Conservation (phyloP, 495 filamentous ascomycete species). For the Glarea lozoyensis region DNA sequence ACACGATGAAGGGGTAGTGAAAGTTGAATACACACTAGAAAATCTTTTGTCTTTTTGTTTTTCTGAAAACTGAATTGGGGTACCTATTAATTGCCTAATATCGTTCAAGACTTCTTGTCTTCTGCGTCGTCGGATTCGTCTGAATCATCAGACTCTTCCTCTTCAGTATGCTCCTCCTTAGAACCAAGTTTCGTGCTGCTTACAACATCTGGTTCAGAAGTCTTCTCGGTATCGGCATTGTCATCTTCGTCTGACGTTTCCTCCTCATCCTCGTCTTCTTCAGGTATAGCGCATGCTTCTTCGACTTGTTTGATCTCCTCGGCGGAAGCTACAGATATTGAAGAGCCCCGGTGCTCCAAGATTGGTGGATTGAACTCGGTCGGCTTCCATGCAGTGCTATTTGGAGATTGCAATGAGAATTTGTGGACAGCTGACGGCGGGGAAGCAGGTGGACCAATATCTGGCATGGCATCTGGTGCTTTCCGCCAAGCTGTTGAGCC, state of each 20-base stretch:
- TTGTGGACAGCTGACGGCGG: constrained; percentile 7
- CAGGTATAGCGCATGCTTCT: constrained; percentile 25
- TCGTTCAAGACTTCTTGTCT: no score
- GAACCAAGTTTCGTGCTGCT: no score
- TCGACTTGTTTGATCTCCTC: constrained; percentile 22
- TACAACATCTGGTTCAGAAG: no score
- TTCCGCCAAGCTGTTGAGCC: constrained; percentile 31
- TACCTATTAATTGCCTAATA: no score
- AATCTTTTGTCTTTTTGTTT: no score
- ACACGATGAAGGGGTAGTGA: no score
- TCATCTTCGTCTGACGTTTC: constrained; percentile 17
- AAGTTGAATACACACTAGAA: no score
- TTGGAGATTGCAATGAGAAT: constrained; percentile 34
- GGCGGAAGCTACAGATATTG: constrained; percentile 18
- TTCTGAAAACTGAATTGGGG: no score
- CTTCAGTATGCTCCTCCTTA: constrained; percentile 11
- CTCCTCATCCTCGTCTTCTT: constrained; percentile 25
- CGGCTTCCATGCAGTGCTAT: constrained; percentile 35
- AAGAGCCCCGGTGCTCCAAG: constrained; percentile 17
- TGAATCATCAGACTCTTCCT: no score
- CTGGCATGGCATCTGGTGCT: neutral
- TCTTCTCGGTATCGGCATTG: constrained; percentile 4
- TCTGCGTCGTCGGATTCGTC: no score
- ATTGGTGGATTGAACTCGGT: constrained; percentile 27
- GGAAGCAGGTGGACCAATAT: constrained; percentile 3